Percentiles rank a stretch among this genome's conserved stretches.
These are phyloP conservation scores for Thielaviopsis euricoi DNA, from an alignment of 2,329 filamentous ascomycete genomes.

Conservation along the genomic window DNA sequence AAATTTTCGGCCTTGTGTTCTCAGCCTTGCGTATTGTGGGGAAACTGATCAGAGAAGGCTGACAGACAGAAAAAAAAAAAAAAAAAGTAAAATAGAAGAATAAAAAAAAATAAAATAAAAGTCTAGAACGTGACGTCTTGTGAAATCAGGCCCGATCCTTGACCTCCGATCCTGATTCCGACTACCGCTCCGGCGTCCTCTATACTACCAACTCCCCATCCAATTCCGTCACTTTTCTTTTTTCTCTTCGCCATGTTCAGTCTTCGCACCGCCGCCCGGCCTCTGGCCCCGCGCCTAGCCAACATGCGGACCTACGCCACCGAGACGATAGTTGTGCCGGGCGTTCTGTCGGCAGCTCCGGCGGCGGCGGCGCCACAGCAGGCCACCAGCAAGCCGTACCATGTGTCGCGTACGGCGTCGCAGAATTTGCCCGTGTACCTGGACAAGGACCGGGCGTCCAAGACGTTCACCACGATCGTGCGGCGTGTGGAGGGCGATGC, in stretches of 20 bases:
- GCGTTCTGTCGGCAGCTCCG: slow-evolving; percentile 6
- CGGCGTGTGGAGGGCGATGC: slow-evolving; percentile 67
- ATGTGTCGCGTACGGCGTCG: slow-evolving; percentile 53
- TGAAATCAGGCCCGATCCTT: too few species aligned
- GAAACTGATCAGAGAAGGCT: neutral
- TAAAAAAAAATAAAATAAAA: neutral
- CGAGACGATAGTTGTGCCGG: slow-evolving; percentile 13
- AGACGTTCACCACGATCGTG: slow-evolving; percentile 54
- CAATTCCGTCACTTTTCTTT: neutral
- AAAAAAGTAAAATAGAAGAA: neutral
- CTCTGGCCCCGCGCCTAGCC: slow-evolving; percentile 3
- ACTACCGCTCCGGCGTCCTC: too few species aligned
- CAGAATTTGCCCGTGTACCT: slow-evolving; percentile 65
- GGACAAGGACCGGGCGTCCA: slow-evolving; percentile 55
- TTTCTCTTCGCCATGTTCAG: neutral
- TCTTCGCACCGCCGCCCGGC: neutral
- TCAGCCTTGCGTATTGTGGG: neutral
- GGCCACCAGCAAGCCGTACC: slow-evolving; percentile 38
- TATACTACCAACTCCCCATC: neutral
- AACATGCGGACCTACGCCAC: slow-evolving; percentile 11
- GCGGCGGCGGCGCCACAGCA: slow-evolving; percentile 13
- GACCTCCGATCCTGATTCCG: too few species aligned
- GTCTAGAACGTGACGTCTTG: neutral
- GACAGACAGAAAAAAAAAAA: neutral
- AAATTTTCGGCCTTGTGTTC: neutral